Evolutionary conservation across 805 yeast genomes (phyloP), one percentile per base, ranked within the genome.

Genomic region (Pichia cabralensis): DNA sequence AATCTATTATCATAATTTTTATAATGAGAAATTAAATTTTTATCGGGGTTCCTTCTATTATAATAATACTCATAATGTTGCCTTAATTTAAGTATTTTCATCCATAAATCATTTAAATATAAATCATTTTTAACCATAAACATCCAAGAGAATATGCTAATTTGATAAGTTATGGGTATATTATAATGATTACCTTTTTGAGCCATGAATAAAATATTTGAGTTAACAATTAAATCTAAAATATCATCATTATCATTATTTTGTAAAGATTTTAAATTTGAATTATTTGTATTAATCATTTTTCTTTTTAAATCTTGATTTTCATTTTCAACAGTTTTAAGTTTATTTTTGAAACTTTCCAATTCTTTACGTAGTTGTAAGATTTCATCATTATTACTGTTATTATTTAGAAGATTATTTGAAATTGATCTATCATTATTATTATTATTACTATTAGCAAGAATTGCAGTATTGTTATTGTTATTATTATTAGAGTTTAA

Each of bases 71-170:
- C 64, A 35, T 59, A 60, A 35, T 58, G 62, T 31, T 54, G 56
- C 30, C 63, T 45, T 16, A 60, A 43, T 33, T 54, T 55, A 22
- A 57, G 38, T 14, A 60, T 59, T 38, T 59, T 59, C 36, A 56
- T 42, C 79, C 79, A 72, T 17, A 72, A 46, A 28, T 71, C 66
- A 39, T 73, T 65, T 30, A 72, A 49, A 45, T 70, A 71, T 5
- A 74, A 70, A 43, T 72, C 79, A 45, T 75, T 74, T 47, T 72
- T 66, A 61, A 71, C 71, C 15, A 72, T 63, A 19, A 75, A 74
- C 44, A 72, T 52, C 76, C 77, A 72, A 17, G 75, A 74, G 4
- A 75, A 64, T 1, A 73, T 68, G 38, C 75, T 50, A 17, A 60
- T 60, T 33, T 60, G 62, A 37, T 60, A 58, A 13, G 58, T 52